phyloP scores from a whole-genome alignment of 495 filamentous ascomycete genomes.

The Lepidopterella palustris region DNA sequence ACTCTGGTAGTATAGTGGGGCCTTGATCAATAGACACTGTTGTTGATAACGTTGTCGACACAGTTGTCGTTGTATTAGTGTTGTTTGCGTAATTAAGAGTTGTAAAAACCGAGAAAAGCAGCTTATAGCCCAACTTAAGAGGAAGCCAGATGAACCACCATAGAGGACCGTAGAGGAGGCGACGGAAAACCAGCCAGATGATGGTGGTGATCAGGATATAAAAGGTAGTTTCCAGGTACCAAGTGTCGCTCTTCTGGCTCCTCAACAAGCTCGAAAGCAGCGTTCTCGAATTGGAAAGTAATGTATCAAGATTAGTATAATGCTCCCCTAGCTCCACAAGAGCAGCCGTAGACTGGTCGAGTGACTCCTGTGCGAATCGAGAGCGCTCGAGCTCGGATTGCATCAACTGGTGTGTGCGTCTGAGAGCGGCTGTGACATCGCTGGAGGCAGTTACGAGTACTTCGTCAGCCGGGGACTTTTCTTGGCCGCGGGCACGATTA shows the following conservation, averaged over 20 bases:
- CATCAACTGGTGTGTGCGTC: constrained; percentile 79
- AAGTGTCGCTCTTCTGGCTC: constrained; percentile 90
- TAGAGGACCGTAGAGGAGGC: constrained; percentile 79
- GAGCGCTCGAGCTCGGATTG: constrained; percentile 72
- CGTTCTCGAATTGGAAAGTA: constrained; percentile 64
- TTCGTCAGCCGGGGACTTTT: constrained; percentile 55
- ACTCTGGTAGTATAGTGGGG: too few species aligned
- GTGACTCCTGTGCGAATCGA: constrained; percentile 79
- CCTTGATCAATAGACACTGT: too few species aligned
- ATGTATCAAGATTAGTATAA: constrained; percentile 69
- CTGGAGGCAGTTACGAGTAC: constrained; percentile 62
- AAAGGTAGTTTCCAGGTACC: constrained; percentile 88
- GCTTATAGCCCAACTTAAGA: constrained; percentile 44
- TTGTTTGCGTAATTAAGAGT: too few species aligned
- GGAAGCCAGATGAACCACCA: constrained; percentile 87
- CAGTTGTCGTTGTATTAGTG: too few species aligned
- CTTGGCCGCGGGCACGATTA: constrained; percentile 9
- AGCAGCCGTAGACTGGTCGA: constrained; percentile 73
- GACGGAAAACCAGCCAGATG: constrained; percentile 75
- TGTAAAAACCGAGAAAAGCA: constrained; percentile 9
- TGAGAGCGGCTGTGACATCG: constrained; percentile 78
- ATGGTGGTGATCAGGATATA: constrained; percentile 72
- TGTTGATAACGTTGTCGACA: too few species aligned
- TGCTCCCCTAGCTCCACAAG: constrained; percentile 69
- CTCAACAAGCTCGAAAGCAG: constrained; percentile 73